Percentiles rank a stretch among this genome's conserved stretches.
Evolutionary conservation across 306 rosid genomes (phyloP).

Genomic region (Rosa persica): DNA sequence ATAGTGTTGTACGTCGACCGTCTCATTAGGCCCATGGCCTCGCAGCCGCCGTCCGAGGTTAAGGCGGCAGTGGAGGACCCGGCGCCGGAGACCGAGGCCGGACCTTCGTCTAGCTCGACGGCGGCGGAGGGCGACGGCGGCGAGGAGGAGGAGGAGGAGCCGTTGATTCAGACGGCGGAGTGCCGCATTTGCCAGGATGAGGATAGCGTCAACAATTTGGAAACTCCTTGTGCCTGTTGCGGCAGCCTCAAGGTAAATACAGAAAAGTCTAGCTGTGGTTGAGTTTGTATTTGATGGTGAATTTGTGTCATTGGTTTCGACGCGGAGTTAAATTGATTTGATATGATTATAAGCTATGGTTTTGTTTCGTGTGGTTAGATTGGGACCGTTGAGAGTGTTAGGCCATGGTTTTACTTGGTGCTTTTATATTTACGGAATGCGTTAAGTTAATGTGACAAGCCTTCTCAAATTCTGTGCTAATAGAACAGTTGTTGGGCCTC

Average conservation of each 20-base stretch:
- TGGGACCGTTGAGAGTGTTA: too few species aligned
- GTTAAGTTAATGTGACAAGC: too few species aligned
- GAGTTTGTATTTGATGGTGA: neutral
- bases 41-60: constrained; percentile 41
- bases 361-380: neutral
- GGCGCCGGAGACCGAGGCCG: constrained; percentile 28
- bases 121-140: constrained; percentile 23
- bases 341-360: neutral
- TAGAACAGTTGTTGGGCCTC: too few species aligned
- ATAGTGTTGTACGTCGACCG: constrained; percentile 78
- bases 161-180: constrained; percentile 72
- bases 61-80: neutral
- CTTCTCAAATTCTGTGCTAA: too few species aligned
- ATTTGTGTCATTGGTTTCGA: neutral
- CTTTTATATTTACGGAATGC: too few species aligned
- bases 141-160: constrained; percentile 58
- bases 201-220: constrained; percentile 66
- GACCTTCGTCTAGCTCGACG: constrained; percentile 33
- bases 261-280: neutral
- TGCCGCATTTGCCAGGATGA: constrained; percentile 99
- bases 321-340: neutral
- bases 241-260: constrained; percentile 85
- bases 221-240: constrained; percentile 85
- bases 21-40: constrained; percentile 44
- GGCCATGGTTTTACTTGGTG: too few species aligned